Base-by-base conservation (phyloP, 805 yeast genomes). In the Zygosaccharomyces kombuchaensis region DNA sequence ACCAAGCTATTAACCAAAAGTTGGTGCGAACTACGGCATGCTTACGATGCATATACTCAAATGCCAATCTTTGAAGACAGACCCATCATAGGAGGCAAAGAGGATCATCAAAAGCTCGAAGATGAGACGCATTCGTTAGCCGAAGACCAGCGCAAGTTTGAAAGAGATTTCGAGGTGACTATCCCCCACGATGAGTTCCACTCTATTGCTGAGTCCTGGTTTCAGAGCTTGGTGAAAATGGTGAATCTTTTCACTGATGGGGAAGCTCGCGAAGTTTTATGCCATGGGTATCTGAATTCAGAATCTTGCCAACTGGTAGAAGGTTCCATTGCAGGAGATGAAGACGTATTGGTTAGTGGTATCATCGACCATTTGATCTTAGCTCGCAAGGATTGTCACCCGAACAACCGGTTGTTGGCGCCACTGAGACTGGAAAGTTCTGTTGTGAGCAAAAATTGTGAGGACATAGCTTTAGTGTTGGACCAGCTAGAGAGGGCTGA, bases 11-110 rank as follows among this genome's bases (percentile, higher is more conserved):
- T 82, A 9, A 76, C 83, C 0, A 70, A 75, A 26, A 63, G 72
- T 12, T 84, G 88, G 86, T 85, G 93, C 67, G 91, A 85, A 60
- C 63, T 84, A 37, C 66, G 79, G 34, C 71, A 67, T 14, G 71
- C 74, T 47, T 84, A 78, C 57, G 70, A 72, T 19, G 57, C 79
- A 0, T 84, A 76, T 53, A 66, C 81, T 0, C 71, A 72, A 16
- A 65, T 73, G 5, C 63, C 60, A 2, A 55, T 55, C 2, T 59
- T 54, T 26, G 62, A 62, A 17, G 74, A 74, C 4, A 53, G 49
- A 2, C 71, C 74, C 2, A 73, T 82, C 70, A 45, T 46, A 2
- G 51, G 65, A 9, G 91, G 91, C 0, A 57, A 64, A 4, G 55
- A 53, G 25, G 67, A 67, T 4, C 90, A 84, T 60, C 57, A 59